Percentiles rank a stretch among this genome's conserved stretches.
Evolutionary conservation across 2,329 filamentous ascomycete genomes (phyloP).

Genomic region (Neofusicoccum ribis): DNA sequence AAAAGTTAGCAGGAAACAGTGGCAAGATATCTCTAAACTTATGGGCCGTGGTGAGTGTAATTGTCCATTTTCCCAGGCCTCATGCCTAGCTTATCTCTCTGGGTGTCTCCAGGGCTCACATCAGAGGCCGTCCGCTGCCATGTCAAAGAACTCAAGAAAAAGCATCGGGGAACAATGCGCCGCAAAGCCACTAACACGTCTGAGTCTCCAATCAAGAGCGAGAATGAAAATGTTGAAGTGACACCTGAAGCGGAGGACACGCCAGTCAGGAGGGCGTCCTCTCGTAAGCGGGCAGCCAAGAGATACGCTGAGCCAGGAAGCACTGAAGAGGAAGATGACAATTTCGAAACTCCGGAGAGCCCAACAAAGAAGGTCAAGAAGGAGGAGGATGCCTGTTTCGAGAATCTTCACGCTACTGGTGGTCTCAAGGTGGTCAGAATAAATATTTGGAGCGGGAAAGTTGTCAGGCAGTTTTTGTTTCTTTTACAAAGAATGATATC

Average conservation of each 20-base stretch:
- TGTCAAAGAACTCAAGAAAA: neutral
- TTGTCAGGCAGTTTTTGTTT: too few relatives aligned
- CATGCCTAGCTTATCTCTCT: too few relatives aligned
- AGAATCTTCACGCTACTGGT: too few relatives aligned
- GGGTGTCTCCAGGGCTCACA: neutral
- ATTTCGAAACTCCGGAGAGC: neutral
- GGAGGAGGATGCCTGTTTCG: too few relatives aligned
- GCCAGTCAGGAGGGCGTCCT: neutral
- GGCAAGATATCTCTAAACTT: neutral
- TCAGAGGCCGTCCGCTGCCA: neutral
- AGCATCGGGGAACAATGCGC: too few relatives aligned
- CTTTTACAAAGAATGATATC: too few relatives aligned
- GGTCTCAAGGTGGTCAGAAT: too few relatives aligned
- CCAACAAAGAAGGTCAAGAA: neutral
- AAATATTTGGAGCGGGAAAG: too few relatives aligned
- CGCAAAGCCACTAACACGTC: too few relatives aligned
- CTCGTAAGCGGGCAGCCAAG: neutral
- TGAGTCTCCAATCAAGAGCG: too few relatives aligned
- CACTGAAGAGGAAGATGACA: neutral
- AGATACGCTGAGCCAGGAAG: neutral
- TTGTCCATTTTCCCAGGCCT: too few relatives aligned
- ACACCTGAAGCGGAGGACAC: neutral
- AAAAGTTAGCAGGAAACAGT: neutral
- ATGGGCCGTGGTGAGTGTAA: neutral
- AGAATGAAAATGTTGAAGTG: neutral